Base-by-base conservation (phyloP, 768 basidiomycete species). In the Chlorophyllum brunneum region DNA sequence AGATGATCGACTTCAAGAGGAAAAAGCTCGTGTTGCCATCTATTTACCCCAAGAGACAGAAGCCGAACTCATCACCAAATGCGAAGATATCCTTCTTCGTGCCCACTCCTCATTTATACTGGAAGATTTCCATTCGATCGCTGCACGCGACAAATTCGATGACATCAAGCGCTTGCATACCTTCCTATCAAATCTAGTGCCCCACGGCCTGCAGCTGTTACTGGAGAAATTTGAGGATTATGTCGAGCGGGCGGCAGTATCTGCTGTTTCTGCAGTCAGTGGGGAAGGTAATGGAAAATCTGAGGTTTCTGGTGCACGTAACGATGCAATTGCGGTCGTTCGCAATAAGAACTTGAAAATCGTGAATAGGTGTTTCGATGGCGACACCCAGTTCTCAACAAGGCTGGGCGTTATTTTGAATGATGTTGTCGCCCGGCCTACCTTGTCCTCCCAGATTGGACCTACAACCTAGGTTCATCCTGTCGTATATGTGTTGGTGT, bases 141-240 rank as follows among this genome's bases (percentile, higher is more conserved):
- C 81, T 68, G 95, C 98, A 67, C 87, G 95, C 70, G 88, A 94
- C 56, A 91, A 95, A 65, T n/a, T n/a, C n/a, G n/a, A n/a, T n/a
- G 97, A 99, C 64, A 78, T 99, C 30, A 92, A 94, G 59, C 82
- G 95, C 49, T 97, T 98, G 93, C 98, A 98, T 75, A 81, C 89
- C 8, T 77, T 98, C 10, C 77, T n/a, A n/a, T n/a, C n/a, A n/a
- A n/a, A n/a, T n/a, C n/a, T 98, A 23, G 95, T 98, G 50, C 83
- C 85, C 8, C 88, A 94, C 61, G 97, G 95, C 24, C 73, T 98
- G 51, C 93, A 98, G 62, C 94, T 93, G 0, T 70, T 98, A 54
- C 81, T 93, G 64, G 92, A 90, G 78, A 85, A 84, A 60, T 98
- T 98, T 67, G 95, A 97, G 70, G 83, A 82, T 54, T 95, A 98